Percentiles rank a stretch among this genome's conserved stretches.
Evolutionary conservation across 257 asterid species (phyloP).

Genomic region (Lavandula angustifolia): DNA sequence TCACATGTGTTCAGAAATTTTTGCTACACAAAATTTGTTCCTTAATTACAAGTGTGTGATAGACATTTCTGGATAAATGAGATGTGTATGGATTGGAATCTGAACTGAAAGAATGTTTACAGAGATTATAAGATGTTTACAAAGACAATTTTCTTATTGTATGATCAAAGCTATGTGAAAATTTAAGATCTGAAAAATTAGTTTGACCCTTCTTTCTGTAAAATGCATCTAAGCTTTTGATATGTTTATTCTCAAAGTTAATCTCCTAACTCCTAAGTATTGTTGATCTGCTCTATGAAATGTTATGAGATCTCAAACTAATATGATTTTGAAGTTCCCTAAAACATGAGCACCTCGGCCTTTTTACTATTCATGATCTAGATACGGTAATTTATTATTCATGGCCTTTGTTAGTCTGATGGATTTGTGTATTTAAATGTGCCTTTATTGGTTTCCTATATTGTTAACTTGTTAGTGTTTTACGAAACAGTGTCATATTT

Average conservation of each 20-base stretch:
- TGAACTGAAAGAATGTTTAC: background rate
- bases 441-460: background rate
- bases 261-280: background rate
- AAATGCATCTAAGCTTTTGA: too few relatives aligned
- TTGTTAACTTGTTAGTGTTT: background rate
- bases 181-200: too few relatives aligned
- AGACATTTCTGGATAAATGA: constrained; percentile 13
- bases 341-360: background rate
- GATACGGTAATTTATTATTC: background rate
- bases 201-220: too few relatives aligned
- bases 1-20: background rate
- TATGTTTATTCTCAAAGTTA: too few relatives aligned
- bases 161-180: too few relatives aligned
- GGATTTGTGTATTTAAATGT: background rate
- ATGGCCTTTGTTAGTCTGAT: background rate
- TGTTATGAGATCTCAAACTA: background rate
- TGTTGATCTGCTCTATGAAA: background rate
- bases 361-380: background rate
- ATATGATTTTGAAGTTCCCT: background rate
- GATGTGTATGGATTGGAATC: background rate
- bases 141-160: background rate
- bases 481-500: constrained; percentile 1
- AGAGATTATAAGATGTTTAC: background rate
- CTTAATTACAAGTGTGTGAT: background rate
- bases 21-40: background rate